Percentiles rank a stretch among this genome's conserved stretches.
Evolutionary conservation across 257 asterid species (phyloP).

Genomic region (Agastache rugosa): DNA sequence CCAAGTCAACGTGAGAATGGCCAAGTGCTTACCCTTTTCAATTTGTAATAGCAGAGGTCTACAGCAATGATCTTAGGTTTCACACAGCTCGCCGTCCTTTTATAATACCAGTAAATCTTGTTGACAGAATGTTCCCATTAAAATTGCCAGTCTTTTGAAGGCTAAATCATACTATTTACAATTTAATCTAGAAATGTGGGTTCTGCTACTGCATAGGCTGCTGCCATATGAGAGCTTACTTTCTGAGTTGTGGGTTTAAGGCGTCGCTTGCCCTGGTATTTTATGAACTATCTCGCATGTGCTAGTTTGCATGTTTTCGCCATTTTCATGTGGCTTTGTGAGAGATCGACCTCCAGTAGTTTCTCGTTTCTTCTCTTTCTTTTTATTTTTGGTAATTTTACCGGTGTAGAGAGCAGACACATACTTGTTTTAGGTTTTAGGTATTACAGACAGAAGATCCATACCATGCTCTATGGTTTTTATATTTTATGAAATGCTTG

Average conservation of each 20-base stretch:
- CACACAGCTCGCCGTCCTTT: background rate
- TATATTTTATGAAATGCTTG: background rate
- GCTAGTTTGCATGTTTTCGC: conserved; percentile 3
- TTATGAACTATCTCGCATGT: background rate
- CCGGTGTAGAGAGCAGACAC: background rate
- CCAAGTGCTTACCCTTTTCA: background rate
- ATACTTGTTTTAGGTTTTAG: background rate
- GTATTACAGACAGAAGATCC: conserved; percentile 2
- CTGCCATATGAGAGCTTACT: conserved; percentile 7
- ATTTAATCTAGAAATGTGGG: background rate
- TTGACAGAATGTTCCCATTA: background rate
- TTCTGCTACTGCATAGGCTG: conserved; percentile 9
- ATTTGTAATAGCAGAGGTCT: conserved; percentile 5
- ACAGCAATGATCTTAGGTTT: background rate
- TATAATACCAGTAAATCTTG: background rate
- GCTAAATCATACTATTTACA: background rate
- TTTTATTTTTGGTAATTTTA: no score
- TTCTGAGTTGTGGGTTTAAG: conserved; percentile 11
- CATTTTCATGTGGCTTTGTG: background rate
- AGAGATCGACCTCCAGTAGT: background rate
- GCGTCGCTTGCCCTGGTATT: background rate
- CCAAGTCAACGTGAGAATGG: background rate
- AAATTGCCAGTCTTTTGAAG: background rate
- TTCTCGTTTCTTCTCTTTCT: background rate
- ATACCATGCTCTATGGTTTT: conserved; percentile 8